Evolutionary conservation across 768 basidiomycete species (phyloP).

Genomic region (Hemileccinum rubropunctum): DNA sequence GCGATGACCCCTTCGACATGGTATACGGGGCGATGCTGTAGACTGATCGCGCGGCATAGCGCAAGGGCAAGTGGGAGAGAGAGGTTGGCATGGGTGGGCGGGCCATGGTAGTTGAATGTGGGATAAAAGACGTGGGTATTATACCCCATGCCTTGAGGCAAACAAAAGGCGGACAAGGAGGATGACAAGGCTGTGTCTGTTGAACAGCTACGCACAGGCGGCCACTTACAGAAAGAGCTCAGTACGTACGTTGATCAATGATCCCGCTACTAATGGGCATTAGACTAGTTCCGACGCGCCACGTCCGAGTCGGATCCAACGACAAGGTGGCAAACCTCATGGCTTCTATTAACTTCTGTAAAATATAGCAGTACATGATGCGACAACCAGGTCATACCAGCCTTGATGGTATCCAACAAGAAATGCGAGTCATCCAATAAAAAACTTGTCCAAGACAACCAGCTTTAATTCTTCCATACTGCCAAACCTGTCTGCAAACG

Average conservation of each 20-base stretch:
- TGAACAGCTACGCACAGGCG: background rate
- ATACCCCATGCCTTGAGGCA: slow-evolving; percentile 24
- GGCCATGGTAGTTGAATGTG: background rate
- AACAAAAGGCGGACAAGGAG: slow-evolving; percentile 13
- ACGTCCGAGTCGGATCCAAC: background rate
- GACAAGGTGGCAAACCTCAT: background rate
- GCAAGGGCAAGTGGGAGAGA: slow-evolving; percentile 1
- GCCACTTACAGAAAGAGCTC: background rate
- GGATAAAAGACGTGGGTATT: slow-evolving; percentile 1
- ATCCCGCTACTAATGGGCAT: too few relatives aligned
- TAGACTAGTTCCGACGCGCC: too few relatives aligned
- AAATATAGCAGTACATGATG: slow-evolving; percentile 10
- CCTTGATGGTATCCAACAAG: slow-evolving; percentile 2
- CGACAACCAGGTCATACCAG: slow-evolving; percentile 5
- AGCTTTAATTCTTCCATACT: slow-evolving; percentile 15
- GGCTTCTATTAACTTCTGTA: background rate
- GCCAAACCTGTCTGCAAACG: slow-evolving; percentile 10
- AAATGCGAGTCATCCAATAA: background rate
- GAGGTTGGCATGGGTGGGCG: slow-evolving; percentile 1
- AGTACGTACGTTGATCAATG: too few relatives aligned
- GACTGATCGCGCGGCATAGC: slow-evolving; percentile 14
- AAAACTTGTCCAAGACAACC: background rate
- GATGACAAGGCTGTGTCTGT: slow-evolving; percentile 12
- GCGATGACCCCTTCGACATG: slow-evolving; percentile 42
- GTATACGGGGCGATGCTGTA: slow-evolving; percentile 19